These are phyloP conservation scores for Macrocybe sp. DNA, from an alignment of 1,284 basidiomycete species.

Conservation along the genomic window DNA sequence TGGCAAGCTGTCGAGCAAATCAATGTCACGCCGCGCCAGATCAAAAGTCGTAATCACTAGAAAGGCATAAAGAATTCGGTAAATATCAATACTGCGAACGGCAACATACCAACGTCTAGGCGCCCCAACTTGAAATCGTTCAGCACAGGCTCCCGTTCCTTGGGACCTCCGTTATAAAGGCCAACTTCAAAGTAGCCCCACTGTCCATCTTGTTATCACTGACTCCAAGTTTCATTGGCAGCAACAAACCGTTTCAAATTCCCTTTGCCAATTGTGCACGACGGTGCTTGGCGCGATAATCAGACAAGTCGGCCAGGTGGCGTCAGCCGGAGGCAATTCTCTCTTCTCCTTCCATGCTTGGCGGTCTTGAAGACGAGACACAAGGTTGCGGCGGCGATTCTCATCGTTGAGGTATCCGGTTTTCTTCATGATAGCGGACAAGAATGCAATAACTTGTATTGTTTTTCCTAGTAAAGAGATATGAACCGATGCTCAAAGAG, in stretches of 20 bases:
- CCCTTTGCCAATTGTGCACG: constrained; percentile 77
- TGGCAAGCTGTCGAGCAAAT: constrained; percentile 54
- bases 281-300: constrained; percentile 80
- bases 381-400: constrained; percentile 54
- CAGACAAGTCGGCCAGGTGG: constrained; percentile 74
- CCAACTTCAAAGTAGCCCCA: constrained; percentile 83
- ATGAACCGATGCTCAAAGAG: not conserved
- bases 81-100: not conserved
- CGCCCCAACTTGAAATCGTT: constrained; percentile 70
- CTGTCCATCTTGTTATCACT: constrained; percentile 26
- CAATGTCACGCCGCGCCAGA: constrained; percentile 62
- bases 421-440: constrained; percentile 84
- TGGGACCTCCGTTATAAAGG: constrained; percentile 48
- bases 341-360: constrained; percentile 45
- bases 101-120: constrained; percentile 62
- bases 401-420: constrained; percentile 56
- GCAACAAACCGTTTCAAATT: constrained; percentile 53
- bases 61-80: constrained; percentile 7
- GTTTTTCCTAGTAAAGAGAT: constrained; percentile 58
- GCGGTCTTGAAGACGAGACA: constrained; percentile 61
- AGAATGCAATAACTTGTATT: constrained; percentile 84
- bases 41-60: constrained; percentile 73
- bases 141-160: constrained; percentile 49
- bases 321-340: constrained; percentile 58
- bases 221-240: not conserved